Evolutionary conservation across 164 flowering plant species (phyloP).

Genomic region (Dillenia suffruticosa): DNA sequence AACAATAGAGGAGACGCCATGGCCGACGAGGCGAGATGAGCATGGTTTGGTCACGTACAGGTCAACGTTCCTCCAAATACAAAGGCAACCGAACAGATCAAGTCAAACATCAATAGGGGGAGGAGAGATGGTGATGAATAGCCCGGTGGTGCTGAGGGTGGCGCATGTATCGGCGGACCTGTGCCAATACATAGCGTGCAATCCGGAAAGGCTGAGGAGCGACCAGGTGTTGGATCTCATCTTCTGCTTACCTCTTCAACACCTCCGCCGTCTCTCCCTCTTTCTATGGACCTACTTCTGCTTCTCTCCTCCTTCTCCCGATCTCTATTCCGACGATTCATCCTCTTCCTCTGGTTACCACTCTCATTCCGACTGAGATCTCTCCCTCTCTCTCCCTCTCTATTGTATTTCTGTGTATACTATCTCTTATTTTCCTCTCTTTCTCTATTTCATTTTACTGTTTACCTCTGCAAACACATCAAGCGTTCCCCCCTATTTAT

Average conservation of each 20-base stretch:
- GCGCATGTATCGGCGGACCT: slow-evolving; percentile 63
- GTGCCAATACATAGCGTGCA: slow-evolving; percentile 84
- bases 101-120: neutral
- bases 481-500: too few species aligned
- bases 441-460: too few species aligned
- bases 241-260: slow-evolving; percentile 72
- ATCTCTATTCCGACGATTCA: slow-evolving; percentile 16
- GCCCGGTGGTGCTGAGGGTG: slow-evolving; percentile 42
- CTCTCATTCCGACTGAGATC: slow-evolving; percentile 12
- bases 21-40: too few species aligned
- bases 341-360: slow-evolving; percentile 18
- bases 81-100: too few species aligned
- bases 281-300: slow-evolving; percentile 63
- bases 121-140: slow-evolving; percentile 63
- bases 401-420: neutral
- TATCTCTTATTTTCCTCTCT: neutral
- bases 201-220: slow-evolving; percentile 60
- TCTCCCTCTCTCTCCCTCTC: too few species aligned
- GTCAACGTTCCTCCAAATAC: too few species aligned
- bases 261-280: slow-evolving; percentile 57
- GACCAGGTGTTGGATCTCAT: slow-evolving; percentile 60
- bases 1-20: too few species aligned
- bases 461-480: too few species aligned
- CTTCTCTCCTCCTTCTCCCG: slow-evolving; percentile 32
- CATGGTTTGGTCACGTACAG: too few species aligned